A percentile compares a stretch with the other conserved stretches of the same genome.
Evolutionary conservation across 2,329 filamentous ascomycete species (phyloP).

Genomic region (Neofusicoccum cordaticola): DNA sequence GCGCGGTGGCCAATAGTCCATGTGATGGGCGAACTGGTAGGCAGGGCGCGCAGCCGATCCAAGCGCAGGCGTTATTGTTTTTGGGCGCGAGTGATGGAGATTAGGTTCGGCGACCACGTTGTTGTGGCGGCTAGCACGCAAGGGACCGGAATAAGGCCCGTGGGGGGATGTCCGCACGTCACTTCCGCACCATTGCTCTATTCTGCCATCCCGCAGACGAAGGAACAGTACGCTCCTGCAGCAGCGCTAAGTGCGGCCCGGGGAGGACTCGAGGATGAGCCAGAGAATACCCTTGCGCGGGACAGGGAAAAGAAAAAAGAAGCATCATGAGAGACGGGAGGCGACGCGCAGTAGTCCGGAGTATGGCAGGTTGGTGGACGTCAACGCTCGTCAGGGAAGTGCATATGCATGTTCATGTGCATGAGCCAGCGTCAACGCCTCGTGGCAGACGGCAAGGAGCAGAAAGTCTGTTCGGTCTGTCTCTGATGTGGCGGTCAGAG

Average conservation of each 20-base stretch:
- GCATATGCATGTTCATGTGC: not conserved
- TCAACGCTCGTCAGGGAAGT: not conserved
- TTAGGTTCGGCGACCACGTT: not conserved
- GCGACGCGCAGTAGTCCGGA: not conserved
- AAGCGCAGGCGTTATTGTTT: not conserved
- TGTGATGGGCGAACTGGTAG: not conserved
- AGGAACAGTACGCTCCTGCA: not conserved
- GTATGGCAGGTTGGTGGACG: not conserved
- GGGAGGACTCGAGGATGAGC: not conserved
- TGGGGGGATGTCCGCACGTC: not conserved
- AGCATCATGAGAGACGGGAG: not conserved
- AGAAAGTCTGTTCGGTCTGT: not conserved
- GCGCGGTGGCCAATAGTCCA: not conserved
- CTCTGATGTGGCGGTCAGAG: not conserved
- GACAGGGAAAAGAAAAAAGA: too few species aligned
- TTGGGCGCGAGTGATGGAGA: not conserved
- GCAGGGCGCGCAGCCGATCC: not conserved
- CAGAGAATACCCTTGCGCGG: not conserved
- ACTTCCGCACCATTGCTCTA: not conserved
- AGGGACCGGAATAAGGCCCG: not conserved
- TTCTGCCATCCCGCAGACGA: not conserved
- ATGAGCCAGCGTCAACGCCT: not conserved
- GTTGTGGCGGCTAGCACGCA: not conserved
- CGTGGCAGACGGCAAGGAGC: not conserved
- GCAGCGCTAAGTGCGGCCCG: not conserved